phyloP scores from a whole-genome alignment of 345 rosid genomes.

The Murraya paniculata region DNA sequence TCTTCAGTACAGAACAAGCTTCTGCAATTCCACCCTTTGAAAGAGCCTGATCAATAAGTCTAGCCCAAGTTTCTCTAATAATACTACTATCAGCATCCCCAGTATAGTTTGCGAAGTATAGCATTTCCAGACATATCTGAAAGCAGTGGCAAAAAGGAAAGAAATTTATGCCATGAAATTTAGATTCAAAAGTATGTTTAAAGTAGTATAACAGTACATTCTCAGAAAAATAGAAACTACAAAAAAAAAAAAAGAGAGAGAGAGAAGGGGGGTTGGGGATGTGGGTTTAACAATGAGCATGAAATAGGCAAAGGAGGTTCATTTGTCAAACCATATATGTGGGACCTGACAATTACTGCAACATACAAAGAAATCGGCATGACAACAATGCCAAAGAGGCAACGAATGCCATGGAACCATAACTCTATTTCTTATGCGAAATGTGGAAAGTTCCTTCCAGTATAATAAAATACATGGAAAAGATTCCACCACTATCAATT shows the following conservation, averaged over 20 bases:
- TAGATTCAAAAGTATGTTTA: background rate
- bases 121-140: conserved; percentile 90
- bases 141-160: conserved; percentile 26
- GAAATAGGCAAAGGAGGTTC: background rate
- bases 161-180: background rate
- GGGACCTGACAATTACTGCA: background rate
- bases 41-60: conserved; percentile 91
- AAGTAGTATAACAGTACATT: background rate
- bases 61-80: conserved; percentile 90
- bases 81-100: conserved; percentile 95
- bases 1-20: conserved; percentile 89
- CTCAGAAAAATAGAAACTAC: background rate
- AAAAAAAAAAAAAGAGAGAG: background rate
- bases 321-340: background rate
- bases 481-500: background rate
- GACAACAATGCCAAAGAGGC: background rate
- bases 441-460: background rate
- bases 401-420: background rate
- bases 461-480: background rate
- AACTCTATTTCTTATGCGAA: background rate
- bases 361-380: background rate
- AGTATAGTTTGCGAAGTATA: conserved; percentile 88
- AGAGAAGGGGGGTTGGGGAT: too few relatives aligned
- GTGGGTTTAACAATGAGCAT: background rate
- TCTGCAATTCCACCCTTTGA: conserved; percentile 88